Evolutionary conservation across 306 rosid genomes (phyloP).

Genomic region (Prunus davidiana): DNA sequence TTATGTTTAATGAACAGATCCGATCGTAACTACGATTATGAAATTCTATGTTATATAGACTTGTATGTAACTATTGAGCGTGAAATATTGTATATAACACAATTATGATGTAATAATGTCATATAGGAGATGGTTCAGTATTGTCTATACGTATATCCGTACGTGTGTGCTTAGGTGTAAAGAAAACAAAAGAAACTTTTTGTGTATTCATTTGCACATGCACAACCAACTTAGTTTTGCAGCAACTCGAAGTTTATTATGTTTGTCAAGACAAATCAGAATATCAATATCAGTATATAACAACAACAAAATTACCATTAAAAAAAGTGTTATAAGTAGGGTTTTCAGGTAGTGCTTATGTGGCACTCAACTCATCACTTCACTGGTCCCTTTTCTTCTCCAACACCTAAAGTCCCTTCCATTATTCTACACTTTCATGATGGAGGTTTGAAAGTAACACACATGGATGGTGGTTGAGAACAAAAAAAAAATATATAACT

Average conservation of each 20-base stretch:
- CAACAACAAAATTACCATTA: neutral
- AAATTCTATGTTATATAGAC: too few relatives aligned
- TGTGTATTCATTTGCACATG: too few relatives aligned
- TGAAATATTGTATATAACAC: too few relatives aligned
- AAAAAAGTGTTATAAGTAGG: neutral
- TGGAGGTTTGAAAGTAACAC: neutral
- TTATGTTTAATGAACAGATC: too few relatives aligned
- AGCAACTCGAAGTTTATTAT: neutral
- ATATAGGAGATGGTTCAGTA: too few relatives aligned
- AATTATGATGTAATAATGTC: too few relatives aligned
- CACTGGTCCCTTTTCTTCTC: too few relatives aligned
- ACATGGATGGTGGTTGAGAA: neutral
- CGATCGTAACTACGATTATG: too few relatives aligned
- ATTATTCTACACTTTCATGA: neutral
- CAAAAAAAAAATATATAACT: neutral
- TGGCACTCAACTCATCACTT: neutral
- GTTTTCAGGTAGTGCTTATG: neutral
- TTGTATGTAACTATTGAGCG: too few relatives aligned
- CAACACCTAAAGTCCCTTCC: neutral
- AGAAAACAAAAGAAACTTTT: too few relatives aligned
- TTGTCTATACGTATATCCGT: too few relatives aligned
- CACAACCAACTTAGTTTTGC: neutral
- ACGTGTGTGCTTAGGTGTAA: too few relatives aligned
- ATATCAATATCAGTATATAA: neutral
- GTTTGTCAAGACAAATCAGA: neutral